phyloP scores from a whole-genome alignment of 495 filamentous ascomycete species.

The Penicillium canariense region DNA sequence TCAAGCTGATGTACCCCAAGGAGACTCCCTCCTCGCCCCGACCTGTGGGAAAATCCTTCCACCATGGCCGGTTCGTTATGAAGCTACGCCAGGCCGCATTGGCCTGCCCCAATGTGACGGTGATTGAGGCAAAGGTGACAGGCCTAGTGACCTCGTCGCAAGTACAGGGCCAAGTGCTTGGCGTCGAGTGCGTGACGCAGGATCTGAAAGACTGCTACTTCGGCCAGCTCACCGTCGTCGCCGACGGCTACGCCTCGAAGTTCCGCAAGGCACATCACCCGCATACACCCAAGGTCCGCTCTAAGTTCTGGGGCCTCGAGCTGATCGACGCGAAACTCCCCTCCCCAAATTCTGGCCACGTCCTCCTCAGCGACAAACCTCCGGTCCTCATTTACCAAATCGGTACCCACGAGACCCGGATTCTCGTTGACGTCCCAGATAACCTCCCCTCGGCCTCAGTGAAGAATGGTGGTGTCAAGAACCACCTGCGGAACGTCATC shows the following conservation, averaged over 20 bases:
- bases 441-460: constrained; percentile 67
- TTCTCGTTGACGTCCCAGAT: constrained; percentile 86
- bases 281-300: constrained; percentile 65
- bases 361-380: constrained; percentile 71
- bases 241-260: constrained; percentile 90
- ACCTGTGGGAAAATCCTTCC: constrained; percentile 71
- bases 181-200: constrained; percentile 66
- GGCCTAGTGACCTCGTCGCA: constrained; percentile 57
- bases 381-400: constrained; percentile 97
- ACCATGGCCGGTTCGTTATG: constrained; percentile 81
- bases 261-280: constrained; percentile 80
- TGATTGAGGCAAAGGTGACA: constrained; percentile 70
- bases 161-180: constrained; percentile 60
- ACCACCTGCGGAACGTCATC: constrained; percentile 72
- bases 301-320: constrained; percentile 90
- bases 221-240: constrained; percentile 79
- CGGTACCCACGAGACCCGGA: constrained; percentile 88
- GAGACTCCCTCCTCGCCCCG: constrained; percentile 27
- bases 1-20: constrained; percentile 72
- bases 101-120: constrained; percentile 65
- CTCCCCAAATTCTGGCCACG: constrained; percentile 72
- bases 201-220: constrained; percentile 72
- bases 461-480: constrained; percentile 75
- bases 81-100: constrained; percentile 67
- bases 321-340: constrained; percentile 83